A percentile compares a stretch with the other conserved stretches of the same genome.
Conservation (phyloP, 106 monocot species). For the Chionographis japonica region DNA sequence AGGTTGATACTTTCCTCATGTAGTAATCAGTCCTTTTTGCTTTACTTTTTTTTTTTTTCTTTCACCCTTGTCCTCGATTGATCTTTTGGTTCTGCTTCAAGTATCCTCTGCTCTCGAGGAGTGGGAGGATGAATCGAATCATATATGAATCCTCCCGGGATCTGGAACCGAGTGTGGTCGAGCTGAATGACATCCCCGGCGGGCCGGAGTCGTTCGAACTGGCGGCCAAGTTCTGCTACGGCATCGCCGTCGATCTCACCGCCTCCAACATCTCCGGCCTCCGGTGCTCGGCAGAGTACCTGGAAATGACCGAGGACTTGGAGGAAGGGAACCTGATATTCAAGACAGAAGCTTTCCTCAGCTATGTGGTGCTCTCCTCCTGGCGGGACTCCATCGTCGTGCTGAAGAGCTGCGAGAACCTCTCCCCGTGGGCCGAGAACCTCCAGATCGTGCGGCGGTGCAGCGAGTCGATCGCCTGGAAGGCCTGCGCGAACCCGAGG, state of each 20-base stretch:
- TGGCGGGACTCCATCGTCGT: constrained; percentile 91
- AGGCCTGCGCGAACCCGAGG: constrained; percentile 77
- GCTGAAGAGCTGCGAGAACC: constrained; percentile 73
- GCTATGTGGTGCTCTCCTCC: constrained; percentile 85
- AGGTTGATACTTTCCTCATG: constrained; percentile 23
- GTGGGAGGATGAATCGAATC: constrained; percentile 71
- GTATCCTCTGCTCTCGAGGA: constrained; percentile 85
- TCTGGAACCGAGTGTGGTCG: constrained; percentile 20
- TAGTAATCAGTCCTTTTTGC: neutral
- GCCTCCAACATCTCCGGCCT: constrained; percentile 81
- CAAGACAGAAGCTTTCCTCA: constrained; percentile 93
- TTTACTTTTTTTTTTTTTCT: neutral
- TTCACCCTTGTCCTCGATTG: neutral
- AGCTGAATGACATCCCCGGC: constrained; percentile 74
- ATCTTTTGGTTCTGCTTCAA: constrained; percentile 13
- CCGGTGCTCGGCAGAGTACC: constrained; percentile 81
- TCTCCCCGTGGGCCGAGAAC: constrained; percentile 97
- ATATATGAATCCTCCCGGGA: constrained; percentile 60
- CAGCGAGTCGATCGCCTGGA: constrained; percentile 96
- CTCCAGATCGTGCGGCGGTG: constrained; percentile 87
- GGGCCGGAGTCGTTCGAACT: constrained; percentile 83
- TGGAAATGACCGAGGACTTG: constrained; percentile 96
- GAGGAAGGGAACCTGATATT: constrained; percentile 95
- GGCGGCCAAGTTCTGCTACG: constrained; percentile 95
- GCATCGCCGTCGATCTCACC: constrained; percentile 80